phyloP scores from a whole-genome alignment of 306 rosid genomes.

The Lithocarpus polystachyus region DNA sequence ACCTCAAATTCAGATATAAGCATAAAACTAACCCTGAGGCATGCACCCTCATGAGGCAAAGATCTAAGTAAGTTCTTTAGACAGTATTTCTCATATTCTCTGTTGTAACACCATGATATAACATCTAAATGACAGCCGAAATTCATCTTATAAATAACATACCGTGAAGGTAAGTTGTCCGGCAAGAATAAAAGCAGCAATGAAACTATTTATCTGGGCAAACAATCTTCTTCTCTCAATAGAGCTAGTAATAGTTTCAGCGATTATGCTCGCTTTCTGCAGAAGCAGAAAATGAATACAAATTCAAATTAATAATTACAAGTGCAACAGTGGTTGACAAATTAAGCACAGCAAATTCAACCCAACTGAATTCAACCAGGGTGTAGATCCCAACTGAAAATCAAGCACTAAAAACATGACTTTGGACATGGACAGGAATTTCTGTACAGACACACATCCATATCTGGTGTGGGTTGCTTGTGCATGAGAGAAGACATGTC shows the following conservation, averaged over 20 bases:
- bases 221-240: conserved; percentile 77
- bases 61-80: not conserved
- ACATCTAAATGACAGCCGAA: not conserved
- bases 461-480: not conserved
- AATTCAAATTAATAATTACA: not conserved
- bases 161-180: conserved; percentile 91
- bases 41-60: not conserved
- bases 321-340: not conserved
- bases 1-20: not conserved
- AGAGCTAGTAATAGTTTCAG: conserved; percentile 74
- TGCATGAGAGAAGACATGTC: not conserved
- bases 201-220: conserved; percentile 88
- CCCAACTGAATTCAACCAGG: not conserved
- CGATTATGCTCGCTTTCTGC: conserved; percentile 87
- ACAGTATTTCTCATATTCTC: not conserved
- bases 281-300: conserved; percentile 16
- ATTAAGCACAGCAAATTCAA: not conserved
- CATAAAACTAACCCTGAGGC: not conserved
- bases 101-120: not conserved
- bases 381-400: not conserved
- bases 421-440: not conserved
- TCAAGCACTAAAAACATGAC: not conserved
- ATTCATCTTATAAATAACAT: conserved; percentile 22
- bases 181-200: conserved; percentile 83
- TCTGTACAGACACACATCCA: not conserved